A percentile compares a stretch with the other conserved stretches of the same genome.
phyloP scores from a whole-genome alignment of 2,329 filamentous ascomycete species.

The Fusarium citri region DNA sequence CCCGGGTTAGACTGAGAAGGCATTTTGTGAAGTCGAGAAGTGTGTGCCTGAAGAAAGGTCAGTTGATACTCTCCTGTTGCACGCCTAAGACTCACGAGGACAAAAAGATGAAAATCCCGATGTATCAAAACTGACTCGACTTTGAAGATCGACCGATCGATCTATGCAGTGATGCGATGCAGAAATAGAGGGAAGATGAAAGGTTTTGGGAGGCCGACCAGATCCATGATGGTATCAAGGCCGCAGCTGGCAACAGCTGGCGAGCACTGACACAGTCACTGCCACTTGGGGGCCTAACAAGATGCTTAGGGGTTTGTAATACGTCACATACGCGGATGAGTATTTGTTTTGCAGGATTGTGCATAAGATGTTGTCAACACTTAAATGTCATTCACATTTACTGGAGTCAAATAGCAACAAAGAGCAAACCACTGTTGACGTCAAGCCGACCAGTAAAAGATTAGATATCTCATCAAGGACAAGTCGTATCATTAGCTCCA shows the following conservation, averaged over 20 bases:
- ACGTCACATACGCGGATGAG: neutral
- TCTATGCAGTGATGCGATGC: neutral
- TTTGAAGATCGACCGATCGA: neutral
- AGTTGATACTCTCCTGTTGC: neutral
- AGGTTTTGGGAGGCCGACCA: slow-evolving; percentile 1
- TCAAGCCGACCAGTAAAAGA: too few species aligned
- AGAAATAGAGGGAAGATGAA: too few species aligned
- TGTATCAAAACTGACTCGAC: neutral
- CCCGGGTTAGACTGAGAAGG: neutral
- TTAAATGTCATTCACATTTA: neutral
- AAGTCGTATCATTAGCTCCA: neutral
- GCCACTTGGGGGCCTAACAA: neutral
- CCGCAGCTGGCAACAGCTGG: neutral
- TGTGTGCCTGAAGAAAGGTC: neutral
- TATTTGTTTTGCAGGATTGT: neutral
- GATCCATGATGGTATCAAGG: neutral
- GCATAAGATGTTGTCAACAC: neutral
- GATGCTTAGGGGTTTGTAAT: neutral
- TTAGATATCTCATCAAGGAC: neutral
- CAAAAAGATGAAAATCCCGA: neutral
- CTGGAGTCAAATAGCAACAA: neutral
- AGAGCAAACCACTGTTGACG: neutral
- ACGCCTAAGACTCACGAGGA: neutral
- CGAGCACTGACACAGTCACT: neutral
- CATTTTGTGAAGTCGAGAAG: neutral